Evolutionary conservation across 495 filamentous ascomycete species (phyloP), one percentile per base, ranked within the genome.

Genomic region (Xylaria palmicola): DNA sequence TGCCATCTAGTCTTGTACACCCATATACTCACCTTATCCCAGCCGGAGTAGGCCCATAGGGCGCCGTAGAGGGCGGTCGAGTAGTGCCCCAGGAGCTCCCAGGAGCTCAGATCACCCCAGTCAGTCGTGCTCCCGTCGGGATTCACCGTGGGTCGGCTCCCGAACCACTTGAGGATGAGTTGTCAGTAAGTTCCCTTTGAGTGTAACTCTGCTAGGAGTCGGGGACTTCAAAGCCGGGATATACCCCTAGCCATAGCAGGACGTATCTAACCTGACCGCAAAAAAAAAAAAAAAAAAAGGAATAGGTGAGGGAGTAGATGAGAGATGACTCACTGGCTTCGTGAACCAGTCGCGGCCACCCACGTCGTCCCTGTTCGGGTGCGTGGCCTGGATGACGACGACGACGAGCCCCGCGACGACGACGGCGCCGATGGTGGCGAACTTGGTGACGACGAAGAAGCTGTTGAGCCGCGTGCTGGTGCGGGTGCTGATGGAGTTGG

Each of bases 41-140:
- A 86, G 4, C 83, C 83, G 1, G 77, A 81, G 54, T 84, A 86
- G 4, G 79, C 83, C 83, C 83, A 86, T 30, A 85, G 56, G 0
- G 80, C 83, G 0, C 76, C 83, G 62, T 85, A 85, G 2, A 85
- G 58, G 0, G 81, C 83, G 0, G 82, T 74, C 4, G 79, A 81
- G 30, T 79, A 78, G 60, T 83, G 77, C 0, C 83, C 83, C 47
- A 85, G 70, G 19, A 77, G 62, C 56, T 82, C 77, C 83, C 83
- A 86, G 12, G 60, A 56, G 6, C 70, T 64, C 22, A 83, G 24
- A 6, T 56, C 45, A 1, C 60, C 66, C 83, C 83, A 86, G 29
- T 83, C 75, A 12, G 81, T 79, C 8, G 62, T 68, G 59, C 71
- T 77, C 3, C 81, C 83, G 43, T 81, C 78, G 0, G 75, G 69